phyloP scores from a whole-genome alignment of 768 basidiomycete genomes.

The Dentipellis fragilis region DNA sequence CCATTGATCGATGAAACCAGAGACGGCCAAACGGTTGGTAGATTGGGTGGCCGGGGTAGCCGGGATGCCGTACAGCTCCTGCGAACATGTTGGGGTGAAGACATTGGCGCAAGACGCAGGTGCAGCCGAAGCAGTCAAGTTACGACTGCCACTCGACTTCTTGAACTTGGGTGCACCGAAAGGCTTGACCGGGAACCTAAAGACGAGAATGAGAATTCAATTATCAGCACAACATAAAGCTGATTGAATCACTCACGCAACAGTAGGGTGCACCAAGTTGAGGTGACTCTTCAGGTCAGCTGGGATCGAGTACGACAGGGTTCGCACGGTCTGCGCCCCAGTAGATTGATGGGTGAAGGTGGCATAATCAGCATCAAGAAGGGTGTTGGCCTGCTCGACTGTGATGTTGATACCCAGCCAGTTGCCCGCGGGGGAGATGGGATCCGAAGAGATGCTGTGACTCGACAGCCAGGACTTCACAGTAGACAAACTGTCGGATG shows the following conservation, averaged over 20 bases:
- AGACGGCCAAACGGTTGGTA: conserved; percentile 11
- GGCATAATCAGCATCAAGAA: conserved; percentile 11
- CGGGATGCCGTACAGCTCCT: conserved; percentile 16
- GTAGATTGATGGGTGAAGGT: conserved; percentile 9
- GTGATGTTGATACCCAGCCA: conserved; percentile 10
- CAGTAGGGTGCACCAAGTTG: conserved; percentile 14
- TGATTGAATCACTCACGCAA: conserved; percentile 4
- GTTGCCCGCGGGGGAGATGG: conserved; percentile 12
- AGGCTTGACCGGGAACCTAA: neutral
- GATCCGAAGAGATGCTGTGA: conserved; percentile 7
- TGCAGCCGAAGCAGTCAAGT: neutral
- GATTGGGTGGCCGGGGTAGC: conserved; percentile 8
- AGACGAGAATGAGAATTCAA: neutral
- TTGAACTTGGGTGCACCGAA: neutral
- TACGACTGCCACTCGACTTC: neutral
- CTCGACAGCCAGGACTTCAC: conserved; percentile 10
- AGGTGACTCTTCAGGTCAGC: conserved; percentile 9
- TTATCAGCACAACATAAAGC: neutral
- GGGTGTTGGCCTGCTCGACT: conserved; percentile 11
- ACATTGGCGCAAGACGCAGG: neutral
- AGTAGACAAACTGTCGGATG: conserved; percentile 3
- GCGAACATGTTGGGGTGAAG: conserved; percentile 11
- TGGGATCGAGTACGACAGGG: conserved; percentile 14
- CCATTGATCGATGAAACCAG: conserved; percentile 9
- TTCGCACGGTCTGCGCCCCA: conserved; percentile 11